phyloP scores from a whole-genome alignment of 1,139 yeast genomes.

The Taphrina flavorubra region DNA sequence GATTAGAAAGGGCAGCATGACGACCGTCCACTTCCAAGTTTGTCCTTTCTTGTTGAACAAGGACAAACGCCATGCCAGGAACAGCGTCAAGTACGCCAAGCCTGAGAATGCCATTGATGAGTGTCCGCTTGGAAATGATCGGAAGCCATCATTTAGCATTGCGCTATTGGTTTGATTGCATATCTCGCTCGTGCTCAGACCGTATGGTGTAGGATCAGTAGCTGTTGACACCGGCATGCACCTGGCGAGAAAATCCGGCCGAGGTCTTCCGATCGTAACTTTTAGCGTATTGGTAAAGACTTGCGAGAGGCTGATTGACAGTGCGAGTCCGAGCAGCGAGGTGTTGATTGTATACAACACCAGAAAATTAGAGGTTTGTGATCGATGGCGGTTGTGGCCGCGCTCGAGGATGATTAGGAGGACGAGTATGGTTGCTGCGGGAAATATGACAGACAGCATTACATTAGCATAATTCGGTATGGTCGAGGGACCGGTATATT shows the following conservation, averaged over 20 bases:
- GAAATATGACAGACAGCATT: constrained; percentile 56
- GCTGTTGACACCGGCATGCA: constrained; percentile 59
- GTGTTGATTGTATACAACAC: constrained; percentile 55
- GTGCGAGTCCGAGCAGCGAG: constrained; percentile 60
- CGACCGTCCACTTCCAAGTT: constrained; percentile 61
- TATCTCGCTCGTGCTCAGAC: constrained; percentile 47
- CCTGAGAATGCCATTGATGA: constrained; percentile 63
- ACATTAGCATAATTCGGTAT: constrained; percentile 58
- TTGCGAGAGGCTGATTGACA: constrained; percentile 60
- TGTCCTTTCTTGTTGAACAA: constrained; percentile 58
- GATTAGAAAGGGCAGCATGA: constrained; percentile 58
- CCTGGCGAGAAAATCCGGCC: constrained; percentile 79
- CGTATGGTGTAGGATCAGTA: constrained; percentile 14
- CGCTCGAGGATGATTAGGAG: constrained; percentile 47
- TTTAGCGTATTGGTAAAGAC: constrained; percentile 70
- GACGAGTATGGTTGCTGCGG: constrained; percentile 53
- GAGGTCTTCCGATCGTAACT: constrained; percentile 72
- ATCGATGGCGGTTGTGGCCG: not conserved
- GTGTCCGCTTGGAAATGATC: constrained; percentile 75
- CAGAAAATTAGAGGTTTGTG: not conserved
- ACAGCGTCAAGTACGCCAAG: constrained; percentile 65
- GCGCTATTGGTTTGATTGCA: constrained; percentile 54
- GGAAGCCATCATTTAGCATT: constrained; percentile 67
- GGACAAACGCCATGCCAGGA: constrained; percentile 68
- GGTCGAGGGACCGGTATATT: constrained; percentile 69